phyloP scores from a whole-genome alignment of 805 yeast species.

The Yamadazyma laniorum region DNA sequence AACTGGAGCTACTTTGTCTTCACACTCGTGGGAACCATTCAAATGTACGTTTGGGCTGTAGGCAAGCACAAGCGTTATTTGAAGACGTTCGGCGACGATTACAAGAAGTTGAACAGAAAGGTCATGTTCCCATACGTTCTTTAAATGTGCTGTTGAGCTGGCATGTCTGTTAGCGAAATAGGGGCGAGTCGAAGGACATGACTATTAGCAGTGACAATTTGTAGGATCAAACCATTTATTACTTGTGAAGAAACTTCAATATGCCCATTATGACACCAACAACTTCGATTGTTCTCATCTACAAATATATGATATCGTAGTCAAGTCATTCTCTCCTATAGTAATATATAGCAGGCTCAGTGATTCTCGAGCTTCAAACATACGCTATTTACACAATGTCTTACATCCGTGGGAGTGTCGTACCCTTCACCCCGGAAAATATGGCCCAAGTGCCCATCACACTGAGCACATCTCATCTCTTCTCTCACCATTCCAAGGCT shows the following conservation, averaged over 20 bases:
- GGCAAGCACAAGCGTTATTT: slow-evolving; percentile 73
- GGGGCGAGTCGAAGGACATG: too few species aligned
- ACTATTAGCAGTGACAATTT: too few species aligned
- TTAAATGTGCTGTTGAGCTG: too few species aligned
- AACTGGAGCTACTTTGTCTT: slow-evolving; percentile 78
- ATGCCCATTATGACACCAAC: too few species aligned
- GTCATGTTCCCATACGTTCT: slow-evolving; percentile 75
- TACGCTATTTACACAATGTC: slow-evolving; percentile 93
- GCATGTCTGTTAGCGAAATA: too few species aligned
- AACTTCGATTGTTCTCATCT: too few species aligned
- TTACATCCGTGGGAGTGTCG: slow-evolving; percentile 79
- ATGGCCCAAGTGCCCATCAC: slow-evolving; percentile 97
- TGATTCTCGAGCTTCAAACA: slow-evolving; percentile 60
- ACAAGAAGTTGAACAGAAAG: slow-evolving; percentile 71
- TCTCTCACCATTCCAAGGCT: slow-evolving; percentile 77
- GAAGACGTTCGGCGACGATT: slow-evolving; percentile 70
- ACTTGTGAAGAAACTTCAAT: too few species aligned
- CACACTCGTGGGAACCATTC: slow-evolving; percentile 64
- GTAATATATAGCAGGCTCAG: too few species aligned
- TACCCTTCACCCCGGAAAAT: slow-evolving; percentile 93
- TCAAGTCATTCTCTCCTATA: too few species aligned
- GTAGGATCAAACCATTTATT: too few species aligned
- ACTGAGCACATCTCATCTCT: slow-evolving; percentile 83
- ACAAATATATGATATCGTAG: too few species aligned
- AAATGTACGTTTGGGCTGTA: slow-evolving; percentile 91